Base-by-base conservation (phyloP, 2,329 filamentous ascomycete genomes). In the Fusarium annulatum region DNA sequence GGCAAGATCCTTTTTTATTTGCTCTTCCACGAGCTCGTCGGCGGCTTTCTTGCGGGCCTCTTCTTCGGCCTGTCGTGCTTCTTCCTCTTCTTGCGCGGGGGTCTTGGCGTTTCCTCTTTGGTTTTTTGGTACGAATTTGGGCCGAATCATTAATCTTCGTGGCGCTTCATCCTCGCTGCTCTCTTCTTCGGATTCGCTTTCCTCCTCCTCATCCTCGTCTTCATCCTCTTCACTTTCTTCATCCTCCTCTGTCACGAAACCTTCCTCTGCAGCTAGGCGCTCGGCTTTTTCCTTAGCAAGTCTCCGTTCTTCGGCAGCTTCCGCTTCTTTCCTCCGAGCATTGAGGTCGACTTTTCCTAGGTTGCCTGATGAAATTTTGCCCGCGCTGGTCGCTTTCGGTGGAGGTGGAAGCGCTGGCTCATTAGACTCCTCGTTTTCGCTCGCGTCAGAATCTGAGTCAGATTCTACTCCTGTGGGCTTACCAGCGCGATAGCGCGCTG, bases 1-100 rank as follows among this genome's bases (percentile, higher is more conserved):
- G 8, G 92, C 92, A 1, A 93, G 89, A 77, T 96, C 93, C 74
- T 93, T 94, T 77, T 93, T 91, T 48, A 98, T 90, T 80, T 98
- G 95, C 76, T 95, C 94, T 80, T 97, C 94, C 19, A 99, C 90
- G 15, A 98, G 85, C 64, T 89, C 91, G 80, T 97, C 92, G 18
- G 93, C 90, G 43, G 92, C 91, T 80, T 92, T 91, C 70, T 89
- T 90, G 41, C 90, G 88, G 4, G 87, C 90, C 64, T 88, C 91
- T 66, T 92, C 90, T 52, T 89, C 89, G 5, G 86, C 88, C 7
- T 76, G 71, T 3, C 79, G 80, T 8, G 78, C 78, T 12, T 77
- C 81, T 53, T 84, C 82, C 48, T 80, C 76, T 77, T 85, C 71
- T 57, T 79, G 76, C 43, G 77, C 79, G 28, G 73, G 76, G 67